Percentiles rank a stretch among this genome's conserved stretches.
Evolutionary conservation across 2,329 filamentous ascomycete species (phyloP).

Genomic region (Colletotrichum caudatum): DNA sequence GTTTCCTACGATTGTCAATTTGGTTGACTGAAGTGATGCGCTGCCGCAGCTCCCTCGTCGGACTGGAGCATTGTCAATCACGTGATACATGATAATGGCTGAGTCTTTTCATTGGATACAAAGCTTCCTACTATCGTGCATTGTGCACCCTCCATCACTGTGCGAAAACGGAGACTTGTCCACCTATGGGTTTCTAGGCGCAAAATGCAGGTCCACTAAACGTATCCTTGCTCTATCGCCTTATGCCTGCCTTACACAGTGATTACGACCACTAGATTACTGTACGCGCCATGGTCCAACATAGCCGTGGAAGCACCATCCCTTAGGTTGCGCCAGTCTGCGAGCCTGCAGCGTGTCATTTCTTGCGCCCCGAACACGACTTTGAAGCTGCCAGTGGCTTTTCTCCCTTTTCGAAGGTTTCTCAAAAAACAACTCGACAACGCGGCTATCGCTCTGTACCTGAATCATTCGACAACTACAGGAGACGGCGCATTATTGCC

Average conservation of each 20-base stretch:
- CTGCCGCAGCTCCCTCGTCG: background rate
- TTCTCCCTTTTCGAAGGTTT: background rate
- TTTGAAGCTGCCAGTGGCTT: background rate
- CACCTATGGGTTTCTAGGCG: too few relatives aligned
- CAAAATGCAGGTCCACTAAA: too few relatives aligned
- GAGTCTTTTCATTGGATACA: background rate
- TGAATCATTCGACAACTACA: background rate
- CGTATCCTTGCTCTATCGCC: background rate
- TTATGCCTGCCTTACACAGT: background rate
- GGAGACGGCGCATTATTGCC: background rate
- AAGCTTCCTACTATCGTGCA: background rate
- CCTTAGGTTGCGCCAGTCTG: conserved; percentile 21
- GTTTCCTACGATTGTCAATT: background rate
- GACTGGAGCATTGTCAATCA: background rate
- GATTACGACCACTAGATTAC: background rate
- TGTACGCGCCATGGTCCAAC: conserved; percentile 19
- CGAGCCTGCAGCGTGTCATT: conserved; percentile 19
- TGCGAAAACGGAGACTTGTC: background rate
- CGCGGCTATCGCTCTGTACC: background rate
- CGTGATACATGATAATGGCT: background rate
- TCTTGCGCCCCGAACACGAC: conserved; percentile 16
- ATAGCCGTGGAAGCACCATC: conserved; percentile 26
- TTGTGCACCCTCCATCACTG: background rate
- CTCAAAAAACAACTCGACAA: background rate
- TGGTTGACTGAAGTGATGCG: background rate